These are phyloP conservation scores for Pseudocercospora macadamiae DNA, from an alignment of 2,329 filamentous ascomycete species.

Conservation along the genomic window DNA sequence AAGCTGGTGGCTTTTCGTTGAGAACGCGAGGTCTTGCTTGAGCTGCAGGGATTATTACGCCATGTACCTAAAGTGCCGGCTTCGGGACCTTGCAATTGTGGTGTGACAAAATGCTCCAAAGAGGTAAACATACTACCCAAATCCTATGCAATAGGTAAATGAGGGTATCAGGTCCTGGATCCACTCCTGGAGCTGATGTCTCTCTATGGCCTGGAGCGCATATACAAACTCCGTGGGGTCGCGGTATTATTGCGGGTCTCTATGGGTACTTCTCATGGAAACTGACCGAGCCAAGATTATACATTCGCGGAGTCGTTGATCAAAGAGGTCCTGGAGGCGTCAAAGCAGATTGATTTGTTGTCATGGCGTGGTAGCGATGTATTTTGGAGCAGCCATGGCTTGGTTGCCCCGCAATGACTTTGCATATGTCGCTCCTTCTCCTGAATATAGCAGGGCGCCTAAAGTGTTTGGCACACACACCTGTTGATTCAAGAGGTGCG, in stretches of 20 bases:
- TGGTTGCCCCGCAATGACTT: neutral
- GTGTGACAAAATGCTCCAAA: neutral
- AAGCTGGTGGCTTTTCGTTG: constrained; percentile 19
- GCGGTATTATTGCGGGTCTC: constrained; percentile 10
- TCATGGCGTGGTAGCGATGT: too few species aligned
- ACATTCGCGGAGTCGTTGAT: neutral
- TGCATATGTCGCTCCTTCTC: neutral
- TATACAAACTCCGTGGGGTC: constrained; percentile 19
- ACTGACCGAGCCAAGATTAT: neutral
- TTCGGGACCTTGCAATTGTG: constrained; percentile 5
- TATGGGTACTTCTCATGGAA: neutral
- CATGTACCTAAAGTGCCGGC: constrained; percentile 9
- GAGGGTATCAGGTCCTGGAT: constrained; percentile 1
- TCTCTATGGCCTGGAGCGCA: constrained; percentile 6
- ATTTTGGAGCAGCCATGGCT: neutral
- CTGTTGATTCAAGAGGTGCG: neutral
- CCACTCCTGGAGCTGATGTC: constrained; percentile 3
- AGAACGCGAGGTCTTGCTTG: constrained; percentile 11
- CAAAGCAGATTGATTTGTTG: neutral
- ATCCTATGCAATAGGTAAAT: neutral
- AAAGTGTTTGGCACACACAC: neutral
- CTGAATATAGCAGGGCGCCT: neutral
- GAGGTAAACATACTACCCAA: neutral
- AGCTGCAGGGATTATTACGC: constrained; percentile 17
- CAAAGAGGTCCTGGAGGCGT: neutral